Evolutionary conservation across 768 basidiomycete genomes (phyloP).

Genomic region (Rhodotorula taiwanensis): DNA sequence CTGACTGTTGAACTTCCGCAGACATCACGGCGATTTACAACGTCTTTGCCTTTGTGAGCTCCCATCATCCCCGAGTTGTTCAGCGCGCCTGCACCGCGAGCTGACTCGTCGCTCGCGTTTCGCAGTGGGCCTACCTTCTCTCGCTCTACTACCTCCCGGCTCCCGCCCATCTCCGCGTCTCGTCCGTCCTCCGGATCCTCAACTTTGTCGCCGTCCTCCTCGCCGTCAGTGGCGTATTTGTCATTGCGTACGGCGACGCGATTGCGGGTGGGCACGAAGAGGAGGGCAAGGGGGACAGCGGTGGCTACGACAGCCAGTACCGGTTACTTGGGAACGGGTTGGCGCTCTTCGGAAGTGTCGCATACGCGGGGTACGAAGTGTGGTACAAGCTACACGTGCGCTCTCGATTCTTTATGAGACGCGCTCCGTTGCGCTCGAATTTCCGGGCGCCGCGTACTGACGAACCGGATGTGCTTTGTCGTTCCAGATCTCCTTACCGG

Average conservation of each 20-base stretch:
- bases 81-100: background rate
- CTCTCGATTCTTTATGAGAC: too few species aligned
- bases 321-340: conserved; percentile 31
- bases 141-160: conserved; percentile 51
- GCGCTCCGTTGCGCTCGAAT: too few species aligned
- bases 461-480: too few species aligned
- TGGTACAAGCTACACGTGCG: conserved; percentile 37
- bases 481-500: conserved; percentile 1
- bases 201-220: conserved; percentile 66
- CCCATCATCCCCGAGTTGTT: background rate
- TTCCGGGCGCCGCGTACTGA: too few species aligned
- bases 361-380: conserved; percentile 37
- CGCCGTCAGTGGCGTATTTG: conserved; percentile 71
- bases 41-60: conserved; percentile 27
- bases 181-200: conserved; percentile 50
- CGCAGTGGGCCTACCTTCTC: conserved; percentile 85
- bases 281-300: conserved; percentile 3
- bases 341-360: conserved; percentile 26
- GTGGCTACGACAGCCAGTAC: conserved; percentile 37
- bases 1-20: conserved; percentile 32
- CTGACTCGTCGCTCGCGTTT: conserved; percentile 64
- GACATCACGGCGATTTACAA: conserved; percentile 37
- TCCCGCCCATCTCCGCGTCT: conserved; percentile 32
- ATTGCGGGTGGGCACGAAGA: conserved; percentile 11
- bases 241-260: conserved; percentile 65